Evolutionary conservation across 1,139 yeast species (phyloP).

Genomic region (Geotrichum citri-aurantii): DNA sequence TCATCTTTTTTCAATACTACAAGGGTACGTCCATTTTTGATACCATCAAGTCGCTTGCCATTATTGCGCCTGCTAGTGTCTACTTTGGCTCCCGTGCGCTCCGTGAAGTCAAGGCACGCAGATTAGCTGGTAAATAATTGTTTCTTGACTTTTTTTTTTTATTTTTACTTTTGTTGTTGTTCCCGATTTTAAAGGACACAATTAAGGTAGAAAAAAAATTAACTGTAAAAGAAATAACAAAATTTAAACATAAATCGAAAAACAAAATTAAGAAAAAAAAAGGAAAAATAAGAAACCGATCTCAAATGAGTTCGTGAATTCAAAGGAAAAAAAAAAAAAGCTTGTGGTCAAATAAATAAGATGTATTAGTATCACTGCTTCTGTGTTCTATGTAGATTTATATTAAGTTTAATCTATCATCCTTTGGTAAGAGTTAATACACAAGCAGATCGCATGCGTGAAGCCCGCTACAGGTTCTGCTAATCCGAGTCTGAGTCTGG

Average conservation of each 20-base stretch:
- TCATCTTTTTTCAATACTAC: constrained; percentile 61
- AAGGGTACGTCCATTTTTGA: constrained; percentile 65
- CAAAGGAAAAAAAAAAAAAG: too few relatives aligned
- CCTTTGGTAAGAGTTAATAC: background rate
- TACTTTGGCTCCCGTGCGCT: constrained; percentile 66
- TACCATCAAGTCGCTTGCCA: constrained; percentile 49
- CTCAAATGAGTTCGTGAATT: too few relatives aligned
- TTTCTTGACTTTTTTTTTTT: background rate
- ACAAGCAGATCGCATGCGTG: background rate
- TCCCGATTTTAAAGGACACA: too few relatives aligned
- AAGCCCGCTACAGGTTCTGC: too few relatives aligned
- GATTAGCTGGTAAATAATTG: constrained; percentile 23
- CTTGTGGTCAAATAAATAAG: background rate
- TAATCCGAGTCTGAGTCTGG: constrained; percentile 44
- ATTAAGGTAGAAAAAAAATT: too few relatives aligned
- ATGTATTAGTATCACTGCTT: background rate
- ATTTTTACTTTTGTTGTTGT: too few relatives aligned
- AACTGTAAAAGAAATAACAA: background rate
- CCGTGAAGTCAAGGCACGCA: constrained; percentile 30
- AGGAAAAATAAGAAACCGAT: background rate
- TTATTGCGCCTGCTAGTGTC: constrained; percentile 53
- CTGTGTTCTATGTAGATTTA: background rate
- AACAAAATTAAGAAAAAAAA: background rate
- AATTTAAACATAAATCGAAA: background rate
- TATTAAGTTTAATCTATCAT: background rate